A percentile compares a stretch with the other conserved stretches of the same genome.
These are phyloP conservation scores for Paraurostyla sp. DNA, from an alignment of 73 alveolate genomes.

Conservation along the genomic window DNA sequence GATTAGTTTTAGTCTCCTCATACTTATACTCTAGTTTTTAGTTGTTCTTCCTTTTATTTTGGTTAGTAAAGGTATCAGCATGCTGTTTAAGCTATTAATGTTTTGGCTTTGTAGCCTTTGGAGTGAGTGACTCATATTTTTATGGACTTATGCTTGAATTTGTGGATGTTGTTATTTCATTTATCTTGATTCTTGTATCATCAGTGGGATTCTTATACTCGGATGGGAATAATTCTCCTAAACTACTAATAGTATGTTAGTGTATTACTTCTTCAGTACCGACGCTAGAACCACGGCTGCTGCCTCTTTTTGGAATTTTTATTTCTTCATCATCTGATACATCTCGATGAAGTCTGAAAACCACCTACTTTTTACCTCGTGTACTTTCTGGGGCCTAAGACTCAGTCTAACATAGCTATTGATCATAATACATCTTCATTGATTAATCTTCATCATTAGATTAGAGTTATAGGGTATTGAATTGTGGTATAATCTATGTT, in stretches of 20 bases:
- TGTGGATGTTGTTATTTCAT: constrained; percentile 12
- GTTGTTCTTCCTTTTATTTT: not conserved
- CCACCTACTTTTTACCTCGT: constrained; percentile 35
- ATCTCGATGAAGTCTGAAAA: not conserved
- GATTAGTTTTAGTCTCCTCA: not conserved
- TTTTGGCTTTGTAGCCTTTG: not conserved
- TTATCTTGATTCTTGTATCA: constrained; percentile 25
- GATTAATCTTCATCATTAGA: too few relatives aligned
- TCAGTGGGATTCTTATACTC: constrained; percentile 52
- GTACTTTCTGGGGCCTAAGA: not conserved
- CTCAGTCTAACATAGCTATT: not conserved
- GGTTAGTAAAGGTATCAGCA: not conserved
- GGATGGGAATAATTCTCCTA: constrained; percentile 45
- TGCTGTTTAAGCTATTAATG: not conserved
- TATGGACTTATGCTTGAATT: not conserved
- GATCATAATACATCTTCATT: too few relatives aligned
- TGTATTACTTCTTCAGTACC: constrained; percentile 52
- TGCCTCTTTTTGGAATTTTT: constrained; percentile 46
- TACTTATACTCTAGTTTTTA: not conserved
- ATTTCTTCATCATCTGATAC: not conserved
- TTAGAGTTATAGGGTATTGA: too few relatives aligned
- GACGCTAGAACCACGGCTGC: constrained; percentile 45
- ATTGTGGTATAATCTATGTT: too few relatives aligned
- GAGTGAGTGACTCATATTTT: not conserved
- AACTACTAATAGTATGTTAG: not conserved